Evolutionary conservation across 129 eudicot species (phyloP).

Genomic region (Lonicera japonica): DNA sequence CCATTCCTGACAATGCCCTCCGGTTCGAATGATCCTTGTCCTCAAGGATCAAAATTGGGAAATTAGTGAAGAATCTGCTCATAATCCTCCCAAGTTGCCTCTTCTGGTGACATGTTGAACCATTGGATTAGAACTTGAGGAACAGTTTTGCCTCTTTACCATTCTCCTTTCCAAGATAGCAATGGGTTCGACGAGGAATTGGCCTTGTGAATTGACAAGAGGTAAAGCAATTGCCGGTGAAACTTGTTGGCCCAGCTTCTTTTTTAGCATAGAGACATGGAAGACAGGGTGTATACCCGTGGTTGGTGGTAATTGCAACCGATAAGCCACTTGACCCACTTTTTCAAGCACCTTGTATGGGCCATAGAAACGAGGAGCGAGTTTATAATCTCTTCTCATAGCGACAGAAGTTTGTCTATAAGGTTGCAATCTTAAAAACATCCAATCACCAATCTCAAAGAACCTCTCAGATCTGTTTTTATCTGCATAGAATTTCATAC

Average conservation of each 20-base stretch:
- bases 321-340: conserved; percentile 5
- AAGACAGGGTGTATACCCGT: conserved; percentile 1
- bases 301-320: background rate
- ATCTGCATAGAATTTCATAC: background rate
- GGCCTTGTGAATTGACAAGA: background rate
- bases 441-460: background rate
- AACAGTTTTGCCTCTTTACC: background rate
- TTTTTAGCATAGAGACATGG: conserved; percentile 5
- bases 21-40: too few species aligned
- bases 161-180: background rate
- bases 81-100: too few species aligned
- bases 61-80: too few species aligned
- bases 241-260: background rate
- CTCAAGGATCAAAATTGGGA: too few species aligned
- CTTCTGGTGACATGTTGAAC: background rate
- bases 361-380: background rate
- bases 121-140: background rate
- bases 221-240: background rate
- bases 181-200: background rate
- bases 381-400: background rate
- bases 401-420: background rate
- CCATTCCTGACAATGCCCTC: background rate
- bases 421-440: background rate
- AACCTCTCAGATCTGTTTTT: background rate
- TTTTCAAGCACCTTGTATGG: background rate